Base-by-base conservation (phyloP, 306 rosid genomes). In the Pyrus pyrifolia region DNA sequence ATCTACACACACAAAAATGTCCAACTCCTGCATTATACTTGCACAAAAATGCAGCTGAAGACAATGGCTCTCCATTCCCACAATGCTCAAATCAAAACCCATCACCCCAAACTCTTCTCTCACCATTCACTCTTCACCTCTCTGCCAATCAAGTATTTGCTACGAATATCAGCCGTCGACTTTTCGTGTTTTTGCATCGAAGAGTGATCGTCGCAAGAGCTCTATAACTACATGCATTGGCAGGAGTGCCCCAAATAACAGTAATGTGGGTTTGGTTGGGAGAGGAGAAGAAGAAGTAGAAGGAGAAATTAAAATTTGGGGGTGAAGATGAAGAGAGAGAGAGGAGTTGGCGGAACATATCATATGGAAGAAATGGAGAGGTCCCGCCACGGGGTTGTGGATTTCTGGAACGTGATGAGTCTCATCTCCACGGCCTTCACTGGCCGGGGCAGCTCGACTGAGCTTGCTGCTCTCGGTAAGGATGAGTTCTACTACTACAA, bases 401-500 rank as follows among this genome's bases (percentile, higher is more conserved):
- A 77, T 81, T 67, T 81, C 75, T 77, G 85, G 40, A 6, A 81
- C 81, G 4, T 67, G 67, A 81, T 77, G 85, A 81, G 85, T 77
- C 81, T 81, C 49, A 76, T 81, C 11, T 72, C 81, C 60, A 81
- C 81, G 2, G 75, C 85, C 60, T 66, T 81, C 67, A 68, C 77
- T 23, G 81, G 85, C n/a, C 76, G 23, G 74, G 81, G 75, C 14
- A 81, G 75, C 78, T 77, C 79, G 10, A 68, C 62, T 51, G 80
- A 85, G 78, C 86, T 85, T 38, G 86, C 86, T 76, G 84, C 88
- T 73, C 70, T 82, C 62, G 86, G 87, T 84, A 51, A 61, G 30
- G 70, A 33, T 6, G 17, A 18, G 57, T 51, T 15, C 3, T 51
- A 13, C 57, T 40, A 8, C 45, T 40, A 40, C 12, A 8, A 40